These are phyloP conservation scores for Lathyrus tuberosus DNA, from an alignment of 306 rosid genomes.

Conservation along the genomic window DNA sequence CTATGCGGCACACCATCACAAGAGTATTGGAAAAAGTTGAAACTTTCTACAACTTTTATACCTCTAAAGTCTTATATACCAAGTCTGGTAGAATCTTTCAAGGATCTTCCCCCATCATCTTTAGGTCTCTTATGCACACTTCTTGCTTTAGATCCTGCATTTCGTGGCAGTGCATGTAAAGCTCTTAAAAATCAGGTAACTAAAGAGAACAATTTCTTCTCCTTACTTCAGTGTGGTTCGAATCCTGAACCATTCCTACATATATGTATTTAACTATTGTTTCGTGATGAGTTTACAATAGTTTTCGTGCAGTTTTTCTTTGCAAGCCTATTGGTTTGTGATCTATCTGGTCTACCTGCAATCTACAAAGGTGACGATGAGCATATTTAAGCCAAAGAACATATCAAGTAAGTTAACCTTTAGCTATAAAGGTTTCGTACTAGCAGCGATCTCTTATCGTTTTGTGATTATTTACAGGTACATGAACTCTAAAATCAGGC, in stretches of 20 bases:
- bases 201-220: too few species aligned
- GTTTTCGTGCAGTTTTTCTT: too few species aligned
- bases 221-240: too few species aligned
- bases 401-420: too few species aligned
- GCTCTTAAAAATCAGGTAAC: constrained; percentile 72
- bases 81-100: constrained; percentile 63
- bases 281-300: too few species aligned
- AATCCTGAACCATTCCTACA: too few species aligned
- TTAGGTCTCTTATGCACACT: constrained; percentile 70
- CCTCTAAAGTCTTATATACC: constrained; percentile 76
- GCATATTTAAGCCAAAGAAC: constrained; percentile 52
- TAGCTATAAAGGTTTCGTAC: too few species aligned
- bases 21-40: constrained; percentile 79
- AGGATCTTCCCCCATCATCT: constrained; percentile 69
- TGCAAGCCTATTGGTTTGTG: constrained; percentile 77
- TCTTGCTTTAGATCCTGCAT: constrained; percentile 79
- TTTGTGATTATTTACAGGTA: too few species aligned
- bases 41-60: constrained; percentile 60
- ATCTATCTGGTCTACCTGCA: constrained; percentile 37
- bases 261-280: too few species aligned
- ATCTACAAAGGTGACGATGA: constrained; percentile 49
- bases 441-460: too few species aligned
- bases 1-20: constrained; percentile 93
- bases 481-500: constrained; percentile 62
- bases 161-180: constrained; percentile 70